Evolutionary conservation across 2,329 filamentous ascomycete genomes (phyloP).

Genomic region (Aspergillus ochraceoroseus): DNA sequence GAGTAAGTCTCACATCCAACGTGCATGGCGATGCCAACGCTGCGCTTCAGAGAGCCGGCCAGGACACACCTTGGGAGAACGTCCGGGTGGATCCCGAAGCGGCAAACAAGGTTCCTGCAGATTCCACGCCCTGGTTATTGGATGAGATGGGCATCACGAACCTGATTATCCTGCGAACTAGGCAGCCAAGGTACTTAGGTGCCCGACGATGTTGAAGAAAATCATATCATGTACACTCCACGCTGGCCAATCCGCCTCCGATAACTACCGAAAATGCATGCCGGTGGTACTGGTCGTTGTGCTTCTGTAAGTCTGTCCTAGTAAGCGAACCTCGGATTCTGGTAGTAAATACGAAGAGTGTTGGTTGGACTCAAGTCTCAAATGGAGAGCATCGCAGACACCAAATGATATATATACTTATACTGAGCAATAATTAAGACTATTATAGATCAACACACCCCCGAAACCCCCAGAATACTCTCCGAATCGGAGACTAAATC

Average conservation of each 20-base stretch:
- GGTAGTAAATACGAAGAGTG: no score
- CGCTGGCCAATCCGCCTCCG: slow-evolving; percentile 7
- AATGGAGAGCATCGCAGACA: no score
- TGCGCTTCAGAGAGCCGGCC: slow-evolving; percentile 13
- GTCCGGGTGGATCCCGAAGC: slow-evolving; percentile 15
- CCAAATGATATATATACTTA: no score
- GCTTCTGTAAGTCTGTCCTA: no score
- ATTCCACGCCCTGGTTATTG: slow-evolving; percentile 11
- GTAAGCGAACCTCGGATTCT: no score
- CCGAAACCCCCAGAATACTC: no score
- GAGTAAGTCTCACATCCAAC: slow-evolving; percentile 14
- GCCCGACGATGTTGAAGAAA: slow-evolving; percentile 14
- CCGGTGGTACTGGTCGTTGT: no score
- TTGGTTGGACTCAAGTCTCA: no score
- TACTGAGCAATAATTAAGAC: no score
- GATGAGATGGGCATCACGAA: slow-evolving; percentile 15
- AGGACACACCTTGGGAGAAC: slow-evolving; percentile 14
- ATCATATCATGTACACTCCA: slow-evolving; percentile 15
- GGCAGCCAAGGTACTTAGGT: not conserved
- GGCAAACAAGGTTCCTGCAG: slow-evolving; percentile 15
- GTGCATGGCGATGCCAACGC: slow-evolving; percentile 15
- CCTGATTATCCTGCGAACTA: slow-evolving; percentile 10
- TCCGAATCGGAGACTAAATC: no score
- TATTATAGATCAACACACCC: no score
- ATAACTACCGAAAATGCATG: no score